Conservation (phyloP, 2,329 filamentous ascomycete species). For the Penicillium polonicum region DNA sequence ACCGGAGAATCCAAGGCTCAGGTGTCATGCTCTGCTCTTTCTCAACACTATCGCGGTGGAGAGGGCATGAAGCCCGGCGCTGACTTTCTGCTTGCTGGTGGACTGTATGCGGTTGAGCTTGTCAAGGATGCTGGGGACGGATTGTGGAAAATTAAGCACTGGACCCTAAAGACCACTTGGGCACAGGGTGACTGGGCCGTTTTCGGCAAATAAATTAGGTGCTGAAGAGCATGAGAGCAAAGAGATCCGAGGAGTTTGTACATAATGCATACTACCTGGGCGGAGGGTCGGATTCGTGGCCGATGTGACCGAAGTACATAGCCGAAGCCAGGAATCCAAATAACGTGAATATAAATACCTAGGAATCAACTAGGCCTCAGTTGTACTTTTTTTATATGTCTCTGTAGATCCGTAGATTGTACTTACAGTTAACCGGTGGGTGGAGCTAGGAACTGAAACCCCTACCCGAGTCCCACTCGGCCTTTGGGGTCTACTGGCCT, state of each 20-base stretch:
- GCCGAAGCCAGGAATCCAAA: neutral
- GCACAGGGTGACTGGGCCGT: slow-evolving; percentile 18
- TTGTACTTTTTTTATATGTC: neutral
- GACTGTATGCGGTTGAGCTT: slow-evolving; percentile 32
- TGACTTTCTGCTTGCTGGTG: slow-evolving; percentile 25
- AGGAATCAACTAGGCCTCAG: neutral
- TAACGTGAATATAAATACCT: neutral
- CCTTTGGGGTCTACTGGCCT: no score
- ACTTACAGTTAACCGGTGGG: no score
- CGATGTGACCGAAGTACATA: neutral
- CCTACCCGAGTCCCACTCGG: no score
- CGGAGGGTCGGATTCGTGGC: neutral
- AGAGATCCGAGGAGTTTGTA: neutral
- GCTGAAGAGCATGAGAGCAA: neutral
- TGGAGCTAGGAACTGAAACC: no score
- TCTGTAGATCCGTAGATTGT: neutral
- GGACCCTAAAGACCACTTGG: slow-evolving; percentile 34
- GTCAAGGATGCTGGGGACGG: slow-evolving; percentile 29
- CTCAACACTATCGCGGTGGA: slow-evolving; percentile 24
- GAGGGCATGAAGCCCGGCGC: slow-evolving; percentile 27
- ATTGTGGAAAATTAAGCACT: slow-evolving; percentile 39
- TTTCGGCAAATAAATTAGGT: neutral
- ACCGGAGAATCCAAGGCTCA: slow-evolving; percentile 14
- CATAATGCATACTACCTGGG: neutral
- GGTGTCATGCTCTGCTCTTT: slow-evolving; percentile 19